Conservation (phyloP, 2,329 filamentous ascomycete species). For the Exophiala sp. region DNA sequence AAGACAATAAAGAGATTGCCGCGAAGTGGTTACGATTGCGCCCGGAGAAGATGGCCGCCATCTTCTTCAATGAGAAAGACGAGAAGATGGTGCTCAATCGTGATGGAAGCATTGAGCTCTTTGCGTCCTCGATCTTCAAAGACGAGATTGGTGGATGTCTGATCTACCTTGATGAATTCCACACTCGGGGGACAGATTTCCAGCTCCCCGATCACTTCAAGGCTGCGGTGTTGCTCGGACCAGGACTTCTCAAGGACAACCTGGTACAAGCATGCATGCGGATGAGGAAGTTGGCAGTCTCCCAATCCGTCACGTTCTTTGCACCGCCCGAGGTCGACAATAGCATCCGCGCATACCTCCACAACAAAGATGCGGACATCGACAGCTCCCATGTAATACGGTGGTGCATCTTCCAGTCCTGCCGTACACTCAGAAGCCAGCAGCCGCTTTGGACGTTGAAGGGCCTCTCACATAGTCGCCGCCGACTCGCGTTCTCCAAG, state of each 20-base stretch:
- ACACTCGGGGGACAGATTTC: constrained; percentile 65
- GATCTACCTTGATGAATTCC: constrained; percentile 63
- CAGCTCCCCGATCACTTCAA: constrained; percentile 53
- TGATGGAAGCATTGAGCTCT: constrained; percentile 26
- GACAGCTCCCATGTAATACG: constrained; percentile 51
- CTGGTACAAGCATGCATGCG: constrained; percentile 55
- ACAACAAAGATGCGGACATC: not conserved
- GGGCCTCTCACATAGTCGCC: constrained; percentile 47
- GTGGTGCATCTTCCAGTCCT: constrained; percentile 58
- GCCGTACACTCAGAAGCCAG: constrained; percentile 43
- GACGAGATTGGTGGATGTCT: constrained; percentile 54
- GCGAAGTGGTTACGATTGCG: constrained; percentile 46
- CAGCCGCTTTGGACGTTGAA: constrained; percentile 58
- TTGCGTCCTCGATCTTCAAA: constrained; percentile 55
- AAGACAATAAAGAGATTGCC: constrained; percentile 54
- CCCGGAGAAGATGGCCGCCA: constrained; percentile 40
- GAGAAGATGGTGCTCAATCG: constrained; percentile 32
- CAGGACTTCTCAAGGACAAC: constrained; percentile 59
- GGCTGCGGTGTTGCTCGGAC: constrained; percentile 63
- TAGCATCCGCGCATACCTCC: constrained; percentile 42
- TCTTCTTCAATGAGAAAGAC: constrained; percentile 49
- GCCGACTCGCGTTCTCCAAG: constrained; percentile 25
- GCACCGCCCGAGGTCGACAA: constrained; percentile 53
- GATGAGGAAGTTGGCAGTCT: constrained; percentile 62
- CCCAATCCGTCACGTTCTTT: constrained; percentile 60